phyloP scores from a whole-genome alignment of 2,329 filamentous ascomycete genomes.

The Polychaeton citri region DNA sequence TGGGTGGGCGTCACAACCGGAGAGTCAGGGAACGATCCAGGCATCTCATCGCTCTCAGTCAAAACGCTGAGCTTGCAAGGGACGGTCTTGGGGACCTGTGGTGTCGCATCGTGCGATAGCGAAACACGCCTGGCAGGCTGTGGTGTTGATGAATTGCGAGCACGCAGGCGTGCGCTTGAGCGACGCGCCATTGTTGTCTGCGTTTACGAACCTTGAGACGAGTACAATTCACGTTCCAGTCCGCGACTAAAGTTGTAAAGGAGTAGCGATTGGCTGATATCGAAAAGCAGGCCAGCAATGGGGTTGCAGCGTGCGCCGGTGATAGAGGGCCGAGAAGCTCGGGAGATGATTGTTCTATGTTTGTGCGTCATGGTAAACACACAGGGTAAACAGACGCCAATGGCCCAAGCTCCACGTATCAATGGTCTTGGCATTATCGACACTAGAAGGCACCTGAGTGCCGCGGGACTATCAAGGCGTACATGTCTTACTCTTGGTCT shows the following conservation, averaged over 20 bases:
- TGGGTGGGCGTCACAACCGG: constrained; percentile 1
- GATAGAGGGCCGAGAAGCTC: no score
- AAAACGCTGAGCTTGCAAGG: constrained; percentile 31
- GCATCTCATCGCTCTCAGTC: constrained; percentile 30
- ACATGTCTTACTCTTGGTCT: no score
- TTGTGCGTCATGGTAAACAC: not conserved
- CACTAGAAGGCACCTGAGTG: not conserved
- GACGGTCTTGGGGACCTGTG: constrained; percentile 18
- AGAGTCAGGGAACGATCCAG: constrained; percentile 20
- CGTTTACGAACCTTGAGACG: not conserved
- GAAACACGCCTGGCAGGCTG: constrained; percentile 20
- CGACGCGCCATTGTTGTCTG: constrained; percentile 18
- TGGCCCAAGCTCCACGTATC: not conserved
- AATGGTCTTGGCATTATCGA: not conserved
- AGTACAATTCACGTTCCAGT: not conserved
- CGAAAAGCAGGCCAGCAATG: not conserved
- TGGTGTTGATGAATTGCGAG: constrained; percentile 13
- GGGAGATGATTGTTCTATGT: not conserved
- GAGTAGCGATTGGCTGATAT: no score
- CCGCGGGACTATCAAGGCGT: not conserved
- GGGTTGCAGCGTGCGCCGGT: not conserved
- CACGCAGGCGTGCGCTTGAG: constrained; percentile 19
- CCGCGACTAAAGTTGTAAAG: not conserved
- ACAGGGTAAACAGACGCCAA: not conserved
- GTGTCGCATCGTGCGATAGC: constrained; percentile 18